These are phyloP conservation scores for Boletus mariae DNA, from an alignment of 1,284 basidiomycete genomes.

Conservation along the genomic window DNA sequence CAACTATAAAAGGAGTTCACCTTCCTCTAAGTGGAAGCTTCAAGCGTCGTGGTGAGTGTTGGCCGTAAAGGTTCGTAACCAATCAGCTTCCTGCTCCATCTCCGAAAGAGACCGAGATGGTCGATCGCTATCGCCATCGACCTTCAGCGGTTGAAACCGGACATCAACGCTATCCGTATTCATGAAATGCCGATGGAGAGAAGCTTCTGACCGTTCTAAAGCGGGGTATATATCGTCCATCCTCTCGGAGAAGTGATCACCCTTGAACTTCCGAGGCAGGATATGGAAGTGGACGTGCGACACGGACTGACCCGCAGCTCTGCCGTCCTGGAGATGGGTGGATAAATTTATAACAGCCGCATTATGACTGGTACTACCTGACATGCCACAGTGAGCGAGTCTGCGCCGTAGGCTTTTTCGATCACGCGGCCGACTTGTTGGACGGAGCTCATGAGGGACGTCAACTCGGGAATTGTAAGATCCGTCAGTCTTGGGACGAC, in stretches of 20 bases:
- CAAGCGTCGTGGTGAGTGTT: constrained; percentile 4
- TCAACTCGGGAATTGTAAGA: constrained; percentile 65
- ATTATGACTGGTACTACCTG: constrained; percentile 47
- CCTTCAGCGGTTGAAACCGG: constrained; percentile 40
- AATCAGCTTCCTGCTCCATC: constrained; percentile 73
- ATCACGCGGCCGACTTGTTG: constrained; percentile 68
- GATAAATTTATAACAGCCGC: neutral
- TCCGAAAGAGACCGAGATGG: constrained; percentile 63
- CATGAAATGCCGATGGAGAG: constrained; percentile 41
- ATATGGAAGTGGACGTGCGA: constrained; percentile 92
- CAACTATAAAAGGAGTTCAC: constrained; percentile 1
- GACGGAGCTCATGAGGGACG: constrained; percentile 75
- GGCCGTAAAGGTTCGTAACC: constrained; percentile 55
- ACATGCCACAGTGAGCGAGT: constrained; percentile 77
- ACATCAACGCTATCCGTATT: constrained; percentile 16
- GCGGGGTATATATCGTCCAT: constrained; percentile 82
- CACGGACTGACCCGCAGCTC: constrained; percentile 80
- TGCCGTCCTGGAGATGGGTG: constrained; percentile 67
- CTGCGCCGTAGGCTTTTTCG: constrained; percentile 69
- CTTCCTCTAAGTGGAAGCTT: neutral
- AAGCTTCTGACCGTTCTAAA: constrained; percentile 63
- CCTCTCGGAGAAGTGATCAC: constrained; percentile 60
- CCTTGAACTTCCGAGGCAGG: constrained; percentile 69
- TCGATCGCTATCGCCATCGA: constrained; percentile 72
- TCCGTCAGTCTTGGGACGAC: constrained; percentile 76